Evolutionary conservation across 768 basidiomycete genomes (phyloP).

Genomic region (Scleroderma citrinum): DNA sequence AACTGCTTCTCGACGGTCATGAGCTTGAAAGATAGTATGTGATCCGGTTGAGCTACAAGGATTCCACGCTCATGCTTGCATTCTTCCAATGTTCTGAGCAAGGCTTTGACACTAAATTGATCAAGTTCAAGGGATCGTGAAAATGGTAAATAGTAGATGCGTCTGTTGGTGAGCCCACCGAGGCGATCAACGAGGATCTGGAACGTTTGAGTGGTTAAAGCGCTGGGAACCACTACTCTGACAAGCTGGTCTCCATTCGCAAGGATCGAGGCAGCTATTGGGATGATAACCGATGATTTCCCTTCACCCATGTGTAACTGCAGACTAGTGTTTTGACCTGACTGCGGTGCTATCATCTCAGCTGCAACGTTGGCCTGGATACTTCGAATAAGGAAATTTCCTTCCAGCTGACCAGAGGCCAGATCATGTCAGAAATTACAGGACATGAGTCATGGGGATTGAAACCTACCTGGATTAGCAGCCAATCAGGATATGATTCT

Average conservation of each 20-base stretch:
- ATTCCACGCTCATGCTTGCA: constrained; percentile 18
- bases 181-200: constrained; percentile 21
- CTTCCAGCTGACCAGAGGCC: not conserved
- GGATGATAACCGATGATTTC: constrained; percentile 31
- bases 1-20: constrained; percentile 14
- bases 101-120: not conserved
- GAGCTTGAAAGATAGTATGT: constrained; percentile 26
- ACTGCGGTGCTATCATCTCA: constrained; percentile 23
- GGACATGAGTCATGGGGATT: not conserved
- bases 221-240: constrained; percentile 24
- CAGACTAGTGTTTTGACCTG: constrained; percentile 13
- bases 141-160: constrained; percentile 24
- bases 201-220: constrained; percentile 23
- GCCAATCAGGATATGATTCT: constrained; percentile 33
- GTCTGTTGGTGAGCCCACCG: constrained; percentile 23
- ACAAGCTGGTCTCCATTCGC: constrained; percentile 20
- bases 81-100: constrained; percentile 4
- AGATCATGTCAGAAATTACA: not conserved
- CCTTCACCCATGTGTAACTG: constrained; percentile 32
- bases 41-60: constrained; percentile 27
- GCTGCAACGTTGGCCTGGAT: constrained; percentile 19
- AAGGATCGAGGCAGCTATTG: constrained; percentile 16
- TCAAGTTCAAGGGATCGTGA: constrained; percentile 11
- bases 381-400: constrained; percentile 16
- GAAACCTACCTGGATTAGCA: constrained; percentile 36